Percentiles rank a stretch among this genome's conserved stretches.
Evolutionary conservation across 495 filamentous ascomycete species (phyloP).

Genomic region (Xylaria venustula): DNA sequence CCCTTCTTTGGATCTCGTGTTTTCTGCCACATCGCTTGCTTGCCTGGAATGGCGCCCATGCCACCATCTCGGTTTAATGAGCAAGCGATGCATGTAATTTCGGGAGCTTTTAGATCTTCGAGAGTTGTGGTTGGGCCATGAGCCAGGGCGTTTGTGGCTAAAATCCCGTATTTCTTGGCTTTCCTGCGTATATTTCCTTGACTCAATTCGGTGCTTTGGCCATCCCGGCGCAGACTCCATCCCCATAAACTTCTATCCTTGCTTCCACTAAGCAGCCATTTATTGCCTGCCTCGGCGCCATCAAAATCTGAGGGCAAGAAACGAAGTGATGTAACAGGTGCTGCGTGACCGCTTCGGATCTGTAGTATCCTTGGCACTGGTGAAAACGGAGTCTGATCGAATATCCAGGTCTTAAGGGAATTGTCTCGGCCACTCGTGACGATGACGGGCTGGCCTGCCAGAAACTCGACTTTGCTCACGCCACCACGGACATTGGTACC

Average conservation of each 20-base stretch:
- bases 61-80: slow-evolving; percentile 92
- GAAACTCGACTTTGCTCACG: slow-evolving; percentile 80
- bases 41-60: slow-evolving; percentile 73
- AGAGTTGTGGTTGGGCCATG: slow-evolving; percentile 56
- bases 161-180: slow-evolving; percentile 75
- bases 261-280: slow-evolving; percentile 91
- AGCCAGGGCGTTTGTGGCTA: slow-evolving; percentile 45
- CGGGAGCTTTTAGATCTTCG: slow-evolving; percentile 80
- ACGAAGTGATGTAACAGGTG: slow-evolving; percentile 70
- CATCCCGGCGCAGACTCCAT: slow-evolving; percentile 90
- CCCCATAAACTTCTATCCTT: slow-evolving; percentile 89
- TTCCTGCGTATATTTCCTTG: slow-evolving; percentile 82
- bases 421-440: slow-evolving; percentile 91
- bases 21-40: slow-evolving; percentile 74
- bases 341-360: slow-evolving; percentile 81
- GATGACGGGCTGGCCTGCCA: slow-evolving; percentile 86
- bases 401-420: slow-evolving; percentile 91
- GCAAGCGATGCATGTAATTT: slow-evolving; percentile 85
- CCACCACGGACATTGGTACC: slow-evolving; percentile 49
- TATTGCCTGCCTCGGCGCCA: slow-evolving; percentile 80
- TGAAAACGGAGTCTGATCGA: slow-evolving; percentile 83
- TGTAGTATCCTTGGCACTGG: slow-evolving; percentile 82
- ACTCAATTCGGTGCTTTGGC: slow-evolving; percentile 88
- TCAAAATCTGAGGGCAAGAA: slow-evolving; percentile 86
- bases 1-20: slow-evolving; percentile 55